These are phyloP conservation scores for Chondrus crispus DNA, from an alignment of 23 red algal genomes.

Conservation along the genomic window DNA sequence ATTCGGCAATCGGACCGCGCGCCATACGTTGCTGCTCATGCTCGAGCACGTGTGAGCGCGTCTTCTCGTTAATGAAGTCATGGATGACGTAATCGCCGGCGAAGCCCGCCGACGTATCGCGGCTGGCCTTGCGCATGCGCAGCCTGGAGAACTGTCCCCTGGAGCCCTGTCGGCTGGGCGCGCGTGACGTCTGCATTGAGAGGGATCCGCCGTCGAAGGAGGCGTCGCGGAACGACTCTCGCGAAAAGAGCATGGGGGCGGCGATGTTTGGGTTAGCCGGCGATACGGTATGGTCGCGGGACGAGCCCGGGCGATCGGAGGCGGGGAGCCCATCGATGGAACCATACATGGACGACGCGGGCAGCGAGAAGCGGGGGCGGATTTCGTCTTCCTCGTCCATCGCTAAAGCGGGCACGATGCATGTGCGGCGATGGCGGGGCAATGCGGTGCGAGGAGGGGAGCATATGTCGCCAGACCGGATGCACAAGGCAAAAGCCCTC, in stretches of 20 bases:
- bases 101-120: slow-evolving; percentile 26
- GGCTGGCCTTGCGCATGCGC: slow-evolving; percentile 18
- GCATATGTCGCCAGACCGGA: no score
- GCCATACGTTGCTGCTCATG: slow-evolving; percentile 13
- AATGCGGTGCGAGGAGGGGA: no score
- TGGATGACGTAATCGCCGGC: slow-evolving; percentile 64
- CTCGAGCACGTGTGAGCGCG: slow-evolving; percentile 37
- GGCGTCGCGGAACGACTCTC: not conserved
- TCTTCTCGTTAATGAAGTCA: slow-evolving; percentile 73
- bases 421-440: no score
- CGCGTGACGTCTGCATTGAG: not conserved
- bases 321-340: not conserved
- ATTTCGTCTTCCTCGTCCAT: not conserved
- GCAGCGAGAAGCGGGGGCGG: not conserved
- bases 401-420: no score
- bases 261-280: not conserved
- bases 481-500: no score
- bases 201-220: not conserved
- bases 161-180: slow-evolving; percentile 25
- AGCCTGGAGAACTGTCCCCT: slow-evolving; percentile 38
- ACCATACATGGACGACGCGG: not conserved
- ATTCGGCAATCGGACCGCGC: slow-evolving; percentile 5
- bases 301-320: not conserved
- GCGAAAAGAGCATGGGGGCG: not conserved
- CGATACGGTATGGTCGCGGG: not conserved